These are phyloP conservation scores for Hydrangea macrophylla DNA, from an alignment of 148 eudicot species.

Conservation along the genomic window DNA sequence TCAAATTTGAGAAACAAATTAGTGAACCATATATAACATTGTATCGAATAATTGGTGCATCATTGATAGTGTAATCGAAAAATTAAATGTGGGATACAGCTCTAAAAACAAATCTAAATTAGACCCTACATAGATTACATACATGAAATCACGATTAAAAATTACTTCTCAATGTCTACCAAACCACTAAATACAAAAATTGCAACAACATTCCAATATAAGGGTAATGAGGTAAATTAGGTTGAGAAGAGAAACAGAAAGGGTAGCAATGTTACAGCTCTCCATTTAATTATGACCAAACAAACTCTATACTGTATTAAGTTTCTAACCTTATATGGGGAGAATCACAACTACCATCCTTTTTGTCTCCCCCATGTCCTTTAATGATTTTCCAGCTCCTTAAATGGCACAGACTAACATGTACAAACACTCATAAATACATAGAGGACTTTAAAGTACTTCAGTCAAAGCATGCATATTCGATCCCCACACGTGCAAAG, in stretches of 20 bases:
- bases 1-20: too few species aligned
- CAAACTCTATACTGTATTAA: not conserved
- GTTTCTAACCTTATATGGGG: conserved; percentile 11
- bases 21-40: too few species aligned
- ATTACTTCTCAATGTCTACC: not conserved
- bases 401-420: conserved; percentile 20
- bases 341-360: conserved; percentile 17
- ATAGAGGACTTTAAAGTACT: conserved; percentile 13
- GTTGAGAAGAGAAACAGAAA: not conserved
- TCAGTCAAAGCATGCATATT: conserved; percentile 19
- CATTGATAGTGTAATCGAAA: too few species aligned
- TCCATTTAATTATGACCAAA: not conserved
- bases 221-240: not conserved
- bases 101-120: not conserved
- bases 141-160: not conserved
- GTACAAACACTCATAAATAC: too few species aligned
- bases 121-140: not conserved
- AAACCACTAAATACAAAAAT: too few species aligned
- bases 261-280: not conserved
- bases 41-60: too few species aligned
- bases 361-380: conserved; percentile 21
- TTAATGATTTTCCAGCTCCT: conserved; percentile 3
- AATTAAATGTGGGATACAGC: too few species aligned
- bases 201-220: not conserved
- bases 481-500: conserved; percentile 13